Base-by-base conservation (phyloP, 2,329 filamentous ascomycete genomes). In the Nectriaceae sp. region DNA sequence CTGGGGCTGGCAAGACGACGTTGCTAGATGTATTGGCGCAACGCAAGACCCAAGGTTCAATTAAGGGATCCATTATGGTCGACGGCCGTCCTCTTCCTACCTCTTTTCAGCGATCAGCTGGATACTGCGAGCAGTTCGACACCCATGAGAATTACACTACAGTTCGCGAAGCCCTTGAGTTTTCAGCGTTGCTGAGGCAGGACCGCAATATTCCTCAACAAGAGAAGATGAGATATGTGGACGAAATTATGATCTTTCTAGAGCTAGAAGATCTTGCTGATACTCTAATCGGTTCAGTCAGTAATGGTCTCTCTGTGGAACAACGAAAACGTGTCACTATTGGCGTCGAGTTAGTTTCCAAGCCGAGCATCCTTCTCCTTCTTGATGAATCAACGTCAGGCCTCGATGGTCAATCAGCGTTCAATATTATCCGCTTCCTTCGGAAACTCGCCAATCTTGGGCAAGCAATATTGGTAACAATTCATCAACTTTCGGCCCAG, bases 1-100 rank as follows among this genome's bases (percentile, higher is more conserved):
- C 85, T 11, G 89, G 89, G 55, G 90, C 90, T 15, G 90, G 90
- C 43, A 95, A 95, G 70, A 95, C 90, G 0, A 94, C 90, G 0
- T 78, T 96, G 3, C 75, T 95, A 6, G 90, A 95, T 66, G 88
- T 90, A 3, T 77, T 96, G 24, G 90, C 90, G 4, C 88, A 88
- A 51, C 83, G 89, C 58, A 87, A 88, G 49, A 91, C 87, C 1
- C 88, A 89, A 70, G 89, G 89, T 56, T 84, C 87, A 3, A 87
- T 93, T 21, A 74, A 73, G 18, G 89, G 89, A 38, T 84, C 88
- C 43, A 87, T 92, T 75, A 66, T 90, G 51, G 87, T 93, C 13
- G 88, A 93, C 55, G 89, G 89, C 2, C 80, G 79, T 8, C 83
- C 82, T 11, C 78, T 88, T 5, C 87, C 89, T 24, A 76, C 82